Evolutionary conservation across 2,329 filamentous ascomycete genomes (phyloP), one percentile per base, ranked within the genome.

Genomic region (Triangularia setosa): DNA sequence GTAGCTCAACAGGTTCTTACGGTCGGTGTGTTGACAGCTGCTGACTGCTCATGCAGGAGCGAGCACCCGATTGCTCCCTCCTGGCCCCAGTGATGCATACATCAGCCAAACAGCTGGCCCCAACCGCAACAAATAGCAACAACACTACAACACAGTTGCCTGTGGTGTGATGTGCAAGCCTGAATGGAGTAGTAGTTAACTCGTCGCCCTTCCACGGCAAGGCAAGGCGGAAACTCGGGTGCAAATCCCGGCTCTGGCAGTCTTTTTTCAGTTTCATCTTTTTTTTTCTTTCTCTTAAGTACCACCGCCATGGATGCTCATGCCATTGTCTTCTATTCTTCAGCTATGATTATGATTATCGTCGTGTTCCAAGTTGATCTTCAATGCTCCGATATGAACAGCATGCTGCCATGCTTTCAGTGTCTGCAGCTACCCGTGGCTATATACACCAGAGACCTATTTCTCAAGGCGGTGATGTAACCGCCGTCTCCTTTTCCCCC

Each of bases 191-290:
- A 68, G 67, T 60, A 68, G 67, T 68, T 69, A 68, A 68, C 66
- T 69, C 63, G 64, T 63, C 68, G 63, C 68, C 66, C 64, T 68
- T 63, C 68, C 68, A 33, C 11, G 4, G 3, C 11, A 12, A 12
- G 30, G 30, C 30, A 67, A 67, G 66, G 68, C 65, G 68, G 52
- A 69, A 57, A 67, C 61, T 44, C 60, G 68, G 70, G 69, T 72
- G 66, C 69, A 64, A 69, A 69, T 68, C 70, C 70, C 69, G 64
- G 65, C 63, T 65, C 61, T 63, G 61, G 69, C 69, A 72, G 30
- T 18, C 23, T n/a, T 63, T 61, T 58, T 16, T 33, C 27, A 11
- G 27, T 27, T 54, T 54, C 16, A 25, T 16, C 4, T n/a, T 54
- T 54, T 25, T 28, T 40, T 16, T 57, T 27, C 12, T 27, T 55